phyloP scores from a whole-genome alignment of 1,284 basidiomycete genomes.

The Neolentinus lepideus region DNA sequence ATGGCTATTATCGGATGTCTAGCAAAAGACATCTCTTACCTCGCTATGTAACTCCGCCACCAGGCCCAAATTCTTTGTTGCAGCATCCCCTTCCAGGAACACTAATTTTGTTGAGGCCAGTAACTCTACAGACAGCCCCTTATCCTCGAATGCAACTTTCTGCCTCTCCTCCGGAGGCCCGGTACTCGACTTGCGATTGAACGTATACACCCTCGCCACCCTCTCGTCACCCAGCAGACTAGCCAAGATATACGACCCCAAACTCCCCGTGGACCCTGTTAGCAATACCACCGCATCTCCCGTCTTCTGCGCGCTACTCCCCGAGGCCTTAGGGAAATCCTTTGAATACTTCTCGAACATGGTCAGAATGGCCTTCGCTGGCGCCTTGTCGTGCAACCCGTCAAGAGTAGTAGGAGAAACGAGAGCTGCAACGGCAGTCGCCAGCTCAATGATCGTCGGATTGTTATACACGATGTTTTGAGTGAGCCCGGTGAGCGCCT shows the following conservation, averaged over 20 bases:
- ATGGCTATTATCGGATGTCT: neutral
- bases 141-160: neutral
- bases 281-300: neutral
- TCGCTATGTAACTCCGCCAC: slow-evolving; percentile 5
- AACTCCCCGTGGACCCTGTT: slow-evolving; percentile 2
- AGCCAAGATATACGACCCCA: neutral
- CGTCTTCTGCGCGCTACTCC: neutral
- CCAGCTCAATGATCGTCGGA: slow-evolving; percentile 23
- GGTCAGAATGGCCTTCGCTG: neutral
- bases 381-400: neutral
- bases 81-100: slow-evolving; percentile 1
- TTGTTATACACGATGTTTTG: slow-evolving; percentile 27
- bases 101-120: neutral
- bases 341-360: neutral
- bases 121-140: neutral
- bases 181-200: neutral
- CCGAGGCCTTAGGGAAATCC: neutral
- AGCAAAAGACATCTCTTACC: slow-evolving; percentile 1
- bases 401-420: slow-evolving; percentile 8
- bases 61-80: neutral
- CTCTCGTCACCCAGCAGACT: neutral
- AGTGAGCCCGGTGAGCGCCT: slow-evolving; percentile 13
- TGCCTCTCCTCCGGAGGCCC: neutral
- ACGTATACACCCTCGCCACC: slow-evolving; percentile 1
- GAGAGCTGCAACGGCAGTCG: slow-evolving; percentile 16